These are phyloP conservation scores for Panellus pusillus DNA, from an alignment of 768 basidiomycete species.

Conservation along the genomic window DNA sequence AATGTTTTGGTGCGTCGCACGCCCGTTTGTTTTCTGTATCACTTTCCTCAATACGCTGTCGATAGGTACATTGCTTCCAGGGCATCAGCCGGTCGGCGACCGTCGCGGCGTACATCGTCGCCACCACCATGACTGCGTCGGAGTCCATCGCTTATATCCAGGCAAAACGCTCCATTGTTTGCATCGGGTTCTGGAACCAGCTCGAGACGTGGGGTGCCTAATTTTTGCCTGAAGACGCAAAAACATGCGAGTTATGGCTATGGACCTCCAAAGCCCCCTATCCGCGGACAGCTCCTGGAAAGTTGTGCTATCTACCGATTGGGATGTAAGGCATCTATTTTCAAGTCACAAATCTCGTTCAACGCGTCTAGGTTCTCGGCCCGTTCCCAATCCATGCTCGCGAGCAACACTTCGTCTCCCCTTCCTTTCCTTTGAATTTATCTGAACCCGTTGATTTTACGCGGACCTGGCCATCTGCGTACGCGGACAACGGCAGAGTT, in stretches of 20 bases:
- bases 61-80: too few species aligned
- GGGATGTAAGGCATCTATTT: constrained; percentile 36
- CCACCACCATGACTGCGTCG: constrained; percentile 55
- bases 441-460: constrained; percentile 49
- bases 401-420: constrained; percentile 81
- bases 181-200: constrained; percentile 60
- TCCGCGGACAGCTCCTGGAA: constrained; percentile 21
- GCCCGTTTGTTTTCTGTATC: background rate
- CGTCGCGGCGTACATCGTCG: constrained; percentile 71
- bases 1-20: constrained; percentile 46
- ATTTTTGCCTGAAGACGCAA: constrained; percentile 8
- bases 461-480: constrained; percentile 63
- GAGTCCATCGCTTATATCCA: too few species aligned
- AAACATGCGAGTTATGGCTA: background rate
- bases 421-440: constrained; percentile 69
- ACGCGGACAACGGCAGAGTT: constrained; percentile 60
- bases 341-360: constrained; percentile 2
- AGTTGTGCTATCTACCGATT: constrained; percentile 29
- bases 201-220: constrained; percentile 22
- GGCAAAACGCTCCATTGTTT: constrained; percentile 57
- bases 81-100: constrained; percentile 74
- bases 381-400: constrained; percentile 84
- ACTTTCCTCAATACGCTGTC: background rate
- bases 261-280: constrained; percentile 10
- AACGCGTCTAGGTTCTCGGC: constrained; percentile 60